Conservation (phyloP, 2,329 filamentous ascomycete species). For the Botrytis fragariae region DNA sequence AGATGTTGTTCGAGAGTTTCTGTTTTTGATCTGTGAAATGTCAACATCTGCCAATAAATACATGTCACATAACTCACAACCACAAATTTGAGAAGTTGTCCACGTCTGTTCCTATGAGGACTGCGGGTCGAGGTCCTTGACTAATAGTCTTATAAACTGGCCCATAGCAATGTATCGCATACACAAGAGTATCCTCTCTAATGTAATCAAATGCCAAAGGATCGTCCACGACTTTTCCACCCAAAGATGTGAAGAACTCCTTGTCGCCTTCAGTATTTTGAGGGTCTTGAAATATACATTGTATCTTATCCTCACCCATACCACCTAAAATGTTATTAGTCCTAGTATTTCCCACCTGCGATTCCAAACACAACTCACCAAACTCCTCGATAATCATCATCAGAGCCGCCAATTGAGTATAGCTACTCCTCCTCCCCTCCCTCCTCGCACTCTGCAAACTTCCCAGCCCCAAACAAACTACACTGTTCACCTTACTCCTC, state of each 20-base stretch:
- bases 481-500: constrained; percentile 25
- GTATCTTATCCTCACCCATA: not conserved
- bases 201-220: constrained; percentile 35
- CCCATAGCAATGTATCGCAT: constrained; percentile 40
- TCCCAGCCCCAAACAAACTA: constrained; percentile 37
- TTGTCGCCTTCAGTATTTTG: constrained; percentile 36
- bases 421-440: constrained; percentile 34
- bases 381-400: constrained; percentile 31
- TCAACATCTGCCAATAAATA: not conserved
- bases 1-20: constrained; percentile 24
- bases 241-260: constrained; percentile 33
- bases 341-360: not conserved
- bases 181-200: constrained; percentile 33
- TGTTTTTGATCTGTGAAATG: constrained; percentile 21
- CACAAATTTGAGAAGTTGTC: constrained; percentile 33
- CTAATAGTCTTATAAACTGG: constrained; percentile 34
- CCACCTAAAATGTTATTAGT: constrained; percentile 1
- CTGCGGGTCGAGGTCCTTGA: constrained; percentile 28
- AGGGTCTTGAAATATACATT: constrained; percentile 36
- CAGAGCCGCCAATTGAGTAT: constrained; percentile 37
- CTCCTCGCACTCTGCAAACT: constrained; percentile 36
- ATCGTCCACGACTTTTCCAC: constrained; percentile 33
- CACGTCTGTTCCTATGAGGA: constrained; percentile 37
- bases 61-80: constrained; percentile 24
- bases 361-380: constrained; percentile 17